These are phyloP conservation scores for Ogataea trehalophila DNA, from an alignment of 805 yeast genomes.

Conservation along the genomic window DNA sequence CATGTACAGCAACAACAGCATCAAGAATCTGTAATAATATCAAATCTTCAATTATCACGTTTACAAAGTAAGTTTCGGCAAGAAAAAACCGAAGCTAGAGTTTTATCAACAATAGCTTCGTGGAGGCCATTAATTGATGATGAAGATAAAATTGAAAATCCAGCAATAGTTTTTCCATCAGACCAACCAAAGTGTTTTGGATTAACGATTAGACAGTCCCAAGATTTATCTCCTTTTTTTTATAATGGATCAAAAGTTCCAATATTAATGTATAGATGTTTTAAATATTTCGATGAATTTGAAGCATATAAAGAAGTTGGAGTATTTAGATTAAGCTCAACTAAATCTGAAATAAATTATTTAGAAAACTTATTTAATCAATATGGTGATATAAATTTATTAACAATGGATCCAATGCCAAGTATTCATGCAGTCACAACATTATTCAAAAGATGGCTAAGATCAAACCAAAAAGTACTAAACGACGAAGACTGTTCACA, in stretches of 20 bases:
- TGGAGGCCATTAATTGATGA: neutral
- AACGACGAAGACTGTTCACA: conserved; percentile 12
- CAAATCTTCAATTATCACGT: neutral
- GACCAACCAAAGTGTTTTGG: conserved; percentile 45
- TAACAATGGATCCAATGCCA: conserved; percentile 24
- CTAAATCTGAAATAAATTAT: conserved; percentile 13
- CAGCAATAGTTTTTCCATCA: neutral
- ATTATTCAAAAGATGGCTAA: conserved; percentile 67
- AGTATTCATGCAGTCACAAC: conserved; percentile 84
- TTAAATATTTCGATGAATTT: conserved; percentile 55
- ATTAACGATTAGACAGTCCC: conserved; percentile 43
- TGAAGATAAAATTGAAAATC: neutral
- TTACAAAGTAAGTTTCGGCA: neutral
- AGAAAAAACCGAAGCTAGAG: neutral
- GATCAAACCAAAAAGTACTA: conserved; percentile 37
- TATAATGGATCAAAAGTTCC: conserved; percentile 50
- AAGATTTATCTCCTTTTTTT: conserved; percentile 43
- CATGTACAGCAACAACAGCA: neutral
- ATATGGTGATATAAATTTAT: conserved; percentile 13
- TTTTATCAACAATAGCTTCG: neutral
- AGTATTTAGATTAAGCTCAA: conserved; percentile 68
- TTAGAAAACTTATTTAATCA: conserved; percentile 11
- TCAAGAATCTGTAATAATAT: too few relatives aligned
- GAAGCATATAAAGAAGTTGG: conserved; percentile 78
- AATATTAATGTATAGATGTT: conserved; percentile 64